Base-by-base conservation (phyloP, 805 yeast species). In the Kregervanrija pseudodelftensis region DNA sequence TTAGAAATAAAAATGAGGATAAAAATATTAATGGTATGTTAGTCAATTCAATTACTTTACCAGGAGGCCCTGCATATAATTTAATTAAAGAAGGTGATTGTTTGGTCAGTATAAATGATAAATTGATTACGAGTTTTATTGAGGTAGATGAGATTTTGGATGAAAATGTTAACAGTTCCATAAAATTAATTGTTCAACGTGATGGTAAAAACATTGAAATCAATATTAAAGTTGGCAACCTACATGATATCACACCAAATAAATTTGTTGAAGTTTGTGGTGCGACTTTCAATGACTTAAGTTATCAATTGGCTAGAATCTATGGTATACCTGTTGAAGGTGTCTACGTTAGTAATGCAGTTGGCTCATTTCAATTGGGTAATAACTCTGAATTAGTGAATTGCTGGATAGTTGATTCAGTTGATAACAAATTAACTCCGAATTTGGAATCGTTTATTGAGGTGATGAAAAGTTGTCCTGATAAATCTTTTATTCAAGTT, bases 301-400 rank as follows among this genome's bases (percentile, higher is more conserved):
- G 95, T 41, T 90, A 90, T 61, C 96, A 90, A 64, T 72, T 89
- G 66, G 96, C 96, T 2, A 76, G 95, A 57, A 74, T 80, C 40
- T 87, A 80, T 57, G 86, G 90, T 31, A 74, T 89, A 30, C 93
- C 96, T 0, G 93, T 85, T 1, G 74, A 69, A 51, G 97, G 97
- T 35, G 95, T 90, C 1, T 88, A 78, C 59, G 72, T 86, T 36
- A 82, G 83, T 53, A 77, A 82, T 53, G 86, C 93, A 0, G 72
- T 85, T 1, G 91, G 91, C 0, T 81, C 91, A 0, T 88, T 90
- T 65, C 76, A 70, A 39, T 60, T 82, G 38, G 77, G 78, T 35
- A 44, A 69, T 8, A 22, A 22, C 8, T 35, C 48, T 10, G 72
- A 68, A 41, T 88, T 84, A 45, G 70, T 76, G 45, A 70, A 73